Conservation (phyloP, 2,329 filamentous ascomycete species). For the Ilyonectria robusta region DNA sequence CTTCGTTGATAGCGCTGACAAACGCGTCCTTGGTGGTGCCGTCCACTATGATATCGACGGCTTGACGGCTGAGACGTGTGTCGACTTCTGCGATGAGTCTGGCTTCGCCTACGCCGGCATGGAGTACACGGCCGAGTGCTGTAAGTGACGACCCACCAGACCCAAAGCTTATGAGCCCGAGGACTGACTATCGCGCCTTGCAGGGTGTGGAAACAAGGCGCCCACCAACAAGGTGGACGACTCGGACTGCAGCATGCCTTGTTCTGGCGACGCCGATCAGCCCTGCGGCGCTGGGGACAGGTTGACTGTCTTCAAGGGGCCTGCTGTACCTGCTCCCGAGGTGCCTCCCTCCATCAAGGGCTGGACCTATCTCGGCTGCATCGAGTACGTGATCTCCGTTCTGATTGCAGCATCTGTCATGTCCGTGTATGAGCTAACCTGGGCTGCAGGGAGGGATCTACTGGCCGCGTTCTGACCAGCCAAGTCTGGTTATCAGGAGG, state of each 20-base stretch:
- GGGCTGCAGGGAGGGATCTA: conserved; percentile 16
- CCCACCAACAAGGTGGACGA: conserved; percentile 55
- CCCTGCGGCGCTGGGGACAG: conserved; percentile 65
- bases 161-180: background rate
- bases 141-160: conserved; percentile 40
- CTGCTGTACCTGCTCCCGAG: background rate
- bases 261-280: conserved; percentile 63
- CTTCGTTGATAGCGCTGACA: background rate
- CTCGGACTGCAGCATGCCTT: conserved; percentile 61
- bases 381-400: conserved; percentile 9
- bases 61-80: conserved; percentile 2
- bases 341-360: conserved; percentile 13
- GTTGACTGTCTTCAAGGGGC: conserved; percentile 54
- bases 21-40: background rate
- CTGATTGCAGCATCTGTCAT: background rate
- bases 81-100: background rate
- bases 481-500: conserved; percentile 14
- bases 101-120: background rate
- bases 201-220: conserved; percentile 55
- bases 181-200: conserved; percentile 20
- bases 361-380: conserved; percentile 24
- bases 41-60: background rate
- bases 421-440: conserved; percentile 4
- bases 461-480: conserved; percentile 15
- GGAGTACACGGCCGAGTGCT: background rate